phyloP scores from a whole-genome alignment of 805 yeast species.

The Starmerella kuoi region DNA sequence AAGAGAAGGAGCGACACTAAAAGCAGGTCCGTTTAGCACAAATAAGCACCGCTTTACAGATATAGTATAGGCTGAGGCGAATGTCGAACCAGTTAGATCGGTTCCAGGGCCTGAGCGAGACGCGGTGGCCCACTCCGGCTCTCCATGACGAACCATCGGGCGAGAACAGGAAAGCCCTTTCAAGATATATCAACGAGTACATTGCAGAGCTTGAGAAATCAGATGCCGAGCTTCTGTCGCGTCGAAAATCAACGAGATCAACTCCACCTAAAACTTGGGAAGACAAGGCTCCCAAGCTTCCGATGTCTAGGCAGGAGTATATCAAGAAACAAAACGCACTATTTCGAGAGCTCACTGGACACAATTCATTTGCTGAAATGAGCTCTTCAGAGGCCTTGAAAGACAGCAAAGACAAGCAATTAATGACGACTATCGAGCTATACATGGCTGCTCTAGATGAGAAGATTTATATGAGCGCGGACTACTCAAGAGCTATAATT shows the following conservation, averaged over 20 bases:
- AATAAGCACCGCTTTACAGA: no score
- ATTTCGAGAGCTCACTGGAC: constrained; percentile 22
- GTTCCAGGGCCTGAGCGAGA: constrained; percentile 15
- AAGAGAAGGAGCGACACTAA: no score
- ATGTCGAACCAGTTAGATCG: constrained; percentile 17
- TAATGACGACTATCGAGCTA: constrained; percentile 20
- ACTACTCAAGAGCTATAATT: constrained; percentile 16
- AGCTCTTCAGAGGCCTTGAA: constrained; percentile 5
- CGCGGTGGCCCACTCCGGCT: constrained; percentile 17
- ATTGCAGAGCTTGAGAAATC: constrained; percentile 10
- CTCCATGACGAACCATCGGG: constrained; percentile 8
- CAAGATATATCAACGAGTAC: constrained; percentile 15
- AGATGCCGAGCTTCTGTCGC: constrained; percentile 5
- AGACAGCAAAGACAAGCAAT: constrained; percentile 11
- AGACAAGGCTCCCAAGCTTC: constrained; percentile 7
- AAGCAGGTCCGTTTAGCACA: no score
- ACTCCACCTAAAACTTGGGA: constrained; percentile 13
- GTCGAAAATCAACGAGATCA: not conserved
- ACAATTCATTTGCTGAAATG: constrained; percentile 10
- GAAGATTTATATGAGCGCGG: constrained; percentile 22
- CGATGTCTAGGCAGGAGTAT: constrained; percentile 21
- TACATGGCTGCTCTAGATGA: constrained; percentile 26
- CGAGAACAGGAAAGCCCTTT: constrained; percentile 16
- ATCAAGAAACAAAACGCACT: constrained; percentile 23
- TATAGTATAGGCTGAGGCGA: no score